These are phyloP conservation scores for Triticum turgidum DNA, from an alignment of 176 grass and related monocot genomes.

Conservation along the genomic window DNA sequence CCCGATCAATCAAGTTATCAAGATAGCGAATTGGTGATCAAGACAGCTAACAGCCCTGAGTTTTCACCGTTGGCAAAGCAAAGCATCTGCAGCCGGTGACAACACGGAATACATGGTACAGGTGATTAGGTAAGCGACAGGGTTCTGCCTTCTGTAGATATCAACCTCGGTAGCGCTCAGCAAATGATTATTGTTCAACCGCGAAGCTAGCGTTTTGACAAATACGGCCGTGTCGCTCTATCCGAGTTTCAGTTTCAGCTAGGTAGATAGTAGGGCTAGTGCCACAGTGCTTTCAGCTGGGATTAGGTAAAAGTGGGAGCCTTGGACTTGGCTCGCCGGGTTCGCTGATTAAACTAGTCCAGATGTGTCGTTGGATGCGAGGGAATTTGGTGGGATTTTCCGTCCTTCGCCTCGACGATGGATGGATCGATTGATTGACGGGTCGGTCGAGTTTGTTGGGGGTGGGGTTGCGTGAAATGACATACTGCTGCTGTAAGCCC, in stretches of 20 bases:
- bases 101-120: no score
- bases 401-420: not conserved
- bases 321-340: not conserved
- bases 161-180: no score
- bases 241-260: not conserved
- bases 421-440: not conserved
- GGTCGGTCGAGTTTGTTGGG: constrained; percentile 38
- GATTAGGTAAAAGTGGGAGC: constrained; percentile 17
- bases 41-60: not conserved
- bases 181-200: not conserved
- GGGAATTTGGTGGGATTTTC: constrained; percentile 52
- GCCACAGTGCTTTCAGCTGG: constrained; percentile 25
- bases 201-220: not conserved
- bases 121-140: no score
- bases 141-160: no score
- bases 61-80: not conserved
- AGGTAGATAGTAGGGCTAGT: not conserved
- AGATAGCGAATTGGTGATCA: not conserved
- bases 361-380: constrained; percentile 22
- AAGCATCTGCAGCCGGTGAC: not conserved
- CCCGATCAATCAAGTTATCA: not conserved
- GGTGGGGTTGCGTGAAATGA: not conserved
- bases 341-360: constrained; percentile 15
- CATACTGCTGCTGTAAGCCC: constrained; percentile 35
- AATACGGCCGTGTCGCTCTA: not conserved